phyloP scores from a whole-genome alignment of 2,329 filamentous ascomycete genomes.

The Ophiosphaerella herpotricha region DNA sequence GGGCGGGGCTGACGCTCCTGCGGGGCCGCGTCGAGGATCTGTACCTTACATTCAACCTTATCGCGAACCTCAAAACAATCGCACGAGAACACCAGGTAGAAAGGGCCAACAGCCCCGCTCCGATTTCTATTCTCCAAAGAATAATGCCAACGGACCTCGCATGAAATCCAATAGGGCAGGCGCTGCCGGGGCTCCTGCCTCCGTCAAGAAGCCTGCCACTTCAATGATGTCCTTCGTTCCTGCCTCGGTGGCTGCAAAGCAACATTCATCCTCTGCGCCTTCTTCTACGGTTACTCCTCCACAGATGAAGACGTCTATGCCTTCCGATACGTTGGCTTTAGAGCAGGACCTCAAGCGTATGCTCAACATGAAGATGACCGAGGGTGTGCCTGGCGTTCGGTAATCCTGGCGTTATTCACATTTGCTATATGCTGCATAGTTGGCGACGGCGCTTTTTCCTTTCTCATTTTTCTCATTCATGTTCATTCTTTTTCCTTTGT shows the following conservation, averaged over 20 bases:
- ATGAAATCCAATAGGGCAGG: slow-evolving; percentile 17
- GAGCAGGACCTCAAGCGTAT: slow-evolving; percentile 45
- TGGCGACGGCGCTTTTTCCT: slow-evolving; percentile 19
- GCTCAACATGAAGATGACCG: slow-evolving; percentile 37
- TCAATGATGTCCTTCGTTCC: slow-evolving; percentile 43
- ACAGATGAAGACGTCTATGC: slow-evolving; percentile 16
- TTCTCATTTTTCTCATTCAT: slow-evolving; percentile 13
- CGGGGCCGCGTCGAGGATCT: slow-evolving; percentile 29
- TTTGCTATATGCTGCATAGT: slow-evolving; percentile 32
- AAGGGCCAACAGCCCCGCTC: slow-evolving; percentile 30
- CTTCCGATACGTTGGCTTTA: slow-evolving; percentile 31
- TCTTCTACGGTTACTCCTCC: slow-evolving; percentile 18
- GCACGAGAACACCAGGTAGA: slow-evolving; percentile 27
- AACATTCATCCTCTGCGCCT: slow-evolving; percentile 27
- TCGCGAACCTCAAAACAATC: slow-evolving; percentile 29
- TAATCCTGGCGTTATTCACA: slow-evolving; percentile 18
- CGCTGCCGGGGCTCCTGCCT: slow-evolving; percentile 14
- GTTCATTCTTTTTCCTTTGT: slow-evolving; percentile 26
- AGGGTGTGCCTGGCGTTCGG: slow-evolving; percentile 26
- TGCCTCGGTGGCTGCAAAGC: slow-evolving; percentile 43
- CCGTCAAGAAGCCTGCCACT: slow-evolving; percentile 26
- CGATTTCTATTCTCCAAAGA: slow-evolving; percentile 24
- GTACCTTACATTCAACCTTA: slow-evolving; percentile 31
- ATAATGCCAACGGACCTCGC: slow-evolving; percentile 13
- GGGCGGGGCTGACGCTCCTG: slow-evolving; percentile 15